A percentile compares a stretch with the other conserved stretches of the same genome.
Conservation (phyloP, 2,329 filamentous ascomycete species). For the Exophiala oligosperma region DNA sequence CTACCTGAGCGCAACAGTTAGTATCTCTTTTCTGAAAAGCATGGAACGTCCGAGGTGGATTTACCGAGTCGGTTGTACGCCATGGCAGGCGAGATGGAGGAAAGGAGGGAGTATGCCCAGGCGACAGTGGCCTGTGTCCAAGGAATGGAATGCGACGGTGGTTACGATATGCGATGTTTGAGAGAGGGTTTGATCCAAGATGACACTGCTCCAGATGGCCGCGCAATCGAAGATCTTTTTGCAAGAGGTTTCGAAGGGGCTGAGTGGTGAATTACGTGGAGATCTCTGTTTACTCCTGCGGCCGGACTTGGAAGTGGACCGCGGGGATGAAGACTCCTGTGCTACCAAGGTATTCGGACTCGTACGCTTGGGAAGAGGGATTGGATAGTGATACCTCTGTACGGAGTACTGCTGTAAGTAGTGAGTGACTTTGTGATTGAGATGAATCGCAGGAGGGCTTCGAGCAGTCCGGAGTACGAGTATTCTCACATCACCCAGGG, state of each 20-base stretch:
- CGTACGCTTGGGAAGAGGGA: background rate
- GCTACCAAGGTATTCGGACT: background rate
- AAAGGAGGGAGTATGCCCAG: background rate
- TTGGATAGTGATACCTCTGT: background rate
- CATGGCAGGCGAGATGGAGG: slow-evolving; percentile 45
- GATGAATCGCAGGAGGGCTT: background rate
- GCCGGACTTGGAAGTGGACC: background rate
- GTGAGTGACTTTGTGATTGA: background rate
- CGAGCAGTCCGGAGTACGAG: too few species aligned
- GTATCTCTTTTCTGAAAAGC: slow-evolving; percentile 9
- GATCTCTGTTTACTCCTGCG: background rate
- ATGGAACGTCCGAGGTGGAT: slow-evolving; percentile 35
- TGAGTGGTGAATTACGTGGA: background rate
- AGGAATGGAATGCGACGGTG: slow-evolving; percentile 14
- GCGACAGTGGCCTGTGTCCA: slow-evolving; percentile 18
- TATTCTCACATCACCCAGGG: background rate
- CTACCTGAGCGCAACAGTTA: slow-evolving; percentile 18
- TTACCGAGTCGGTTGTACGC: slow-evolving; percentile 74
- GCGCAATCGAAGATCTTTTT: background rate
- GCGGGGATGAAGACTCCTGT: background rate
- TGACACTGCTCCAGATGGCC: background rate
- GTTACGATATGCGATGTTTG: background rate
- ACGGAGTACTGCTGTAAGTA: background rate
- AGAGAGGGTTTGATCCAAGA: background rate
- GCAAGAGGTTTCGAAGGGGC: background rate